Percentiles rank a stretch among this genome's conserved stretches.
Evolutionary conservation across 495 filamentous ascomycete genomes (phyloP).

Genomic region (Cetradonia linearis): DNA sequence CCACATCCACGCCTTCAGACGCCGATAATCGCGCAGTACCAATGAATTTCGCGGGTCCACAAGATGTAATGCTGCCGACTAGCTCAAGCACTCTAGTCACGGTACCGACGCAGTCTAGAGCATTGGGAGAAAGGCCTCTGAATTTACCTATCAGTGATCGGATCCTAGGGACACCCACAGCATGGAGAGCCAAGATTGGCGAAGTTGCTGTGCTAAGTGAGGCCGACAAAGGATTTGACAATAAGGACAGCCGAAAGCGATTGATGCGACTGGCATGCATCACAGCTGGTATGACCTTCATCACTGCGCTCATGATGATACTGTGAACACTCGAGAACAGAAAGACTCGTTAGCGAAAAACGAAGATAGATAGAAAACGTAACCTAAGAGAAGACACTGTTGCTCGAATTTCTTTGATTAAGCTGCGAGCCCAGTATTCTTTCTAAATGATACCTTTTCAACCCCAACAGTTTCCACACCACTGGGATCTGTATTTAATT

Average conservation of each 20-base stretch:
- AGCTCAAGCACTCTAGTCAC: neutral
- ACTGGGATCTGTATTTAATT: constrained; percentile 78
- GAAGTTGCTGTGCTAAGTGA: constrained; percentile 12
- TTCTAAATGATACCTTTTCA: constrained; percentile 96
- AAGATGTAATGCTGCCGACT: neutral
- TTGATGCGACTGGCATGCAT: constrained; percentile 5
- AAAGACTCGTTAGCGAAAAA: neutral
- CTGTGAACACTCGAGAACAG: constrained; percentile 3
- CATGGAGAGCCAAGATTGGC: constrained; percentile 11
- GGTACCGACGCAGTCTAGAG: neutral
- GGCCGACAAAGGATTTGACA: constrained; percentile 2
- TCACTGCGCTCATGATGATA: constrained; percentile 8
- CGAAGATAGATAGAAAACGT: neutral
- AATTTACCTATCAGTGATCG: constrained; percentile 12
- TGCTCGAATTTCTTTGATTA: neutral
- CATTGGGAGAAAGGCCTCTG: neutral
- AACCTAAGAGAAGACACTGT: neutral
- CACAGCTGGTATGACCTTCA: constrained; percentile 4
- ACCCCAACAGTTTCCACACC: constrained; percentile 88
- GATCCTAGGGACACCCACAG: constrained; percentile 11
- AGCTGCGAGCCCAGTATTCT: constrained; percentile 41
- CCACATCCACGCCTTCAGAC: neutral
- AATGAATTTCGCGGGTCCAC: neutral
- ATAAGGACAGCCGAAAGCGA: neutral
- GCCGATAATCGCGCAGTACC: neutral